Conservation (phyloP, 2,329 filamentous ascomycete species). For the Neopestalotiopsis sp. region DNA sequence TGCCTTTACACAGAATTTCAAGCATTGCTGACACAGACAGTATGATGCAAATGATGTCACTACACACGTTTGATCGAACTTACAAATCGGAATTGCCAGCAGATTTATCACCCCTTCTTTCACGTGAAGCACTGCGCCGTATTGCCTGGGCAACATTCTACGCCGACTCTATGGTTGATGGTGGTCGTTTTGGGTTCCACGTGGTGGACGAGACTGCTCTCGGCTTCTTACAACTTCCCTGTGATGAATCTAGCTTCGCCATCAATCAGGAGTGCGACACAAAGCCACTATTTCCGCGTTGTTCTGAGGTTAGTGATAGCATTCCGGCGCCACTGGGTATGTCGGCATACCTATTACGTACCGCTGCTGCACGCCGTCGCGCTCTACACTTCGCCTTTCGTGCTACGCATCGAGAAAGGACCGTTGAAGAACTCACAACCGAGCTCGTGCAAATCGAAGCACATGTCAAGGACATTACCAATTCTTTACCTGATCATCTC, state of each 20-base stretch:
- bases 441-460: not conserved
- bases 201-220: not conserved
- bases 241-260: not conserved
- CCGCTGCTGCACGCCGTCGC: not conserved
- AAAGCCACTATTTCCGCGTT: not conserved
- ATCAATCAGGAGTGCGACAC: not conserved
- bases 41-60: slow-evolving; percentile 1
- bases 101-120: not conserved
- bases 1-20: not conserved
- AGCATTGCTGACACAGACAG: not conserved
- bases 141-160: not conserved
- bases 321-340: not conserved
- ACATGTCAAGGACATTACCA: not conserved
- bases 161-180: not conserved
- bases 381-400: slow-evolving; percentile 3
- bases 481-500: slow-evolving; percentile 1
- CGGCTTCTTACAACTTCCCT: not conserved
- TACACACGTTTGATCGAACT: not conserved
- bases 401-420: not conserved
- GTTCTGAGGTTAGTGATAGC: not conserved
- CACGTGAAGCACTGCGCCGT: not conserved
- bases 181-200: not conserved
- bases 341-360: not conserved
- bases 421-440: not conserved
- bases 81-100: not conserved